A percentile compares a stretch with the other conserved stretches of the same genome.
Evolutionary conservation across 2,329 filamentous ascomycete species (phyloP).

Genomic region (Leptographium flavum): DNA sequence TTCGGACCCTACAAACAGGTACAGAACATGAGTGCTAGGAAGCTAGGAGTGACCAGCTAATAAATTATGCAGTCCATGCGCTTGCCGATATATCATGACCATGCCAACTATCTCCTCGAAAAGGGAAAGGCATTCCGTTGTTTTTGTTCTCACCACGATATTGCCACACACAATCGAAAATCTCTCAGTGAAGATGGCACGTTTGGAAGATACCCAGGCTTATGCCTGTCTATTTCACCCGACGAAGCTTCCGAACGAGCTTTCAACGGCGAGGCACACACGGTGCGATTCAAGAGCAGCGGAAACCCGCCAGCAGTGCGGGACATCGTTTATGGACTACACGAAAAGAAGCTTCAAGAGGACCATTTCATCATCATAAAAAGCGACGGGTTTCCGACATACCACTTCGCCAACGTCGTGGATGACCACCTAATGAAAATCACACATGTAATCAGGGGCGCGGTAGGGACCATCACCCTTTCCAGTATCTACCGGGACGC

Average conservation of each 20-base stretch:
- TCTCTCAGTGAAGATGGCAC: constrained; percentile 38
- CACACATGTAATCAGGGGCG: constrained; percentile 85
- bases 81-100: constrained; percentile 53
- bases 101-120: constrained; percentile 55
- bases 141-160: constrained; percentile 66
- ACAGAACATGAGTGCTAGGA: constrained; percentile 10
- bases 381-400: constrained; percentile 83
- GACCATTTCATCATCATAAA: constrained; percentile 89
- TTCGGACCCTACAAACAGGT: constrained; percentile 81
- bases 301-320: constrained; percentile 47
- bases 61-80: constrained; percentile 55
- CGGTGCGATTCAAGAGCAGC: constrained; percentile 61
- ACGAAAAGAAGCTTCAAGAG: constrained; percentile 38
- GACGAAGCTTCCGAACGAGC: constrained; percentile 61
- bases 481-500: too few species aligned
- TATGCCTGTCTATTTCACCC: constrained; percentile 52
- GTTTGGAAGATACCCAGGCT: constrained; percentile 39
- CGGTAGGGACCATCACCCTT: constrained; percentile 30
- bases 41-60: not conserved
- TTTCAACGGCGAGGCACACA: constrained; percentile 52
- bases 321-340: constrained; percentile 67
- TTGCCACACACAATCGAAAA: constrained; percentile 51
- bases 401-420: constrained; percentile 93
- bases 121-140: constrained; percentile 75
- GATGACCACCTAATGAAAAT: constrained; percentile 94